A percentile compares a stretch with the other conserved stretches of the same genome.
Evolutionary conservation across 225 moss, liverwort and hornwort species (phyloP).

Genomic region (Polytrichum commune): DNA sequence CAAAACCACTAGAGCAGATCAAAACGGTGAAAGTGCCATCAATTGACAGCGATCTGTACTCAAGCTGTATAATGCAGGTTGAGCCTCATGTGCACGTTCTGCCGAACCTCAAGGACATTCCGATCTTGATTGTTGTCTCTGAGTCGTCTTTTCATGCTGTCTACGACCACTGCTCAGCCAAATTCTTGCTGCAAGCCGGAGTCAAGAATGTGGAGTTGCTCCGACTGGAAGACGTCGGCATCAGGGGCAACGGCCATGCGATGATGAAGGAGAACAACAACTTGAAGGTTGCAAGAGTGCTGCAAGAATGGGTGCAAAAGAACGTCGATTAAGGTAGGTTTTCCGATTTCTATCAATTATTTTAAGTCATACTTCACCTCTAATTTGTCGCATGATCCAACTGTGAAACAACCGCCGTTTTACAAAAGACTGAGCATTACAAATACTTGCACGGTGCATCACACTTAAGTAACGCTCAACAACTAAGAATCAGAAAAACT

Average conservation of each 20-base stretch:
- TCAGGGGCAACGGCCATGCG: conserved; percentile 20
- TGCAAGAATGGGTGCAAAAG: conserved; percentile 17
- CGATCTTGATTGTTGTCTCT: conserved; percentile 18
- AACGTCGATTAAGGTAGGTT: background rate
- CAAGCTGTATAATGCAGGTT: conserved; percentile 15
- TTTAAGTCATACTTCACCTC: no score
- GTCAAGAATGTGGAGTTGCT: conserved; percentile 12
- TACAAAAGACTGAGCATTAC: no score
- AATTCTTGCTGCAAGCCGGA: conserved; percentile 25
- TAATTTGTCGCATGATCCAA: no score
- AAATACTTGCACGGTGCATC: no score
- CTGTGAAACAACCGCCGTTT: no score
- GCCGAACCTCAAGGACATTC: conserved; percentile 17
- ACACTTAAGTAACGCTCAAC: no score
- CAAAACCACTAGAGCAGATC: conserved; percentile 8
- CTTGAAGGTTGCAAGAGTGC: conserved; percentile 1
- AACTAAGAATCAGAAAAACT: no score
- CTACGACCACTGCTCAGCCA: conserved; percentile 21
- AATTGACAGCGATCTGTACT: conserved; percentile 1
- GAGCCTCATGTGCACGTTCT: conserved; percentile 25
- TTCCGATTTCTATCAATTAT: no score
- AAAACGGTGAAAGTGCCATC: conserved; percentile 1
- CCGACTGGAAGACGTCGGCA: conserved; percentile 14
- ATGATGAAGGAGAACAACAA: conserved; percentile 32
- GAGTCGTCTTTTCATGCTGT: conserved; percentile 23